Evolutionary conservation across 2,329 filamentous ascomycete species (phyloP), one percentile per base, ranked within the genome.

Genomic region (Microsporum ferrugineum): DNA sequence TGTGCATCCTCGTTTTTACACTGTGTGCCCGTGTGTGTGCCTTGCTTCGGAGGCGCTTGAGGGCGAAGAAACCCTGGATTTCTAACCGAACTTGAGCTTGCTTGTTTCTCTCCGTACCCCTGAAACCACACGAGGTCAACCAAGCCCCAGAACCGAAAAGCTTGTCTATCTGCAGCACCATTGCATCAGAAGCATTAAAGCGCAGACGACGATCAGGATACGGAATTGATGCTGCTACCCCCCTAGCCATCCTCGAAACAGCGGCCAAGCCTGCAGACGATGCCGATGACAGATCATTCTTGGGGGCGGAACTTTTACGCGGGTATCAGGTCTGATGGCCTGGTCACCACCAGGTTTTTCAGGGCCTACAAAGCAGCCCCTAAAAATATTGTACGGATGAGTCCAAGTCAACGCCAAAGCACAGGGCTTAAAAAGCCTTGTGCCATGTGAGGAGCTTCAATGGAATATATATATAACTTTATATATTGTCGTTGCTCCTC

Each of bases 151-250:
- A 17, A 12, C 23, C 49, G 27, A 27, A 53, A 53, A 53, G 49
- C 49, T 53, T 53, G 49, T 53, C 49, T 53, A 53, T 53, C 49
- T 34, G 49, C 31, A 53, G 31, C 49, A 53, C 49, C 49, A 53
- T 53, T 53, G 49, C 49, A 53, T 53, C 31, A 53, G 49, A 31
- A 53, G 23, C 49, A 53, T 53, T 29, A 53, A 53, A 53, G 49
- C 49, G 49, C 49, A 17, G 29, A 17, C 14, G 49, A 12, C 31
- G 49, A 53, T 53, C 49, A 34, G 49, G 29, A 53, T 31, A 53
- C 14, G 27, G 17, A 14, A 34, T 53, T 53, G 49, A 53, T 53
- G 17, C 17, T 23, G 17, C 49, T 27, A 14, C n/a, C 12, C 23
- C 23, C 43, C 43, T 10, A 27, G 17, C 43, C 43, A 23, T 47